Conservation (phyloP, 768 basidiomycete genomes). For the Termitomyces sp. region DNA sequence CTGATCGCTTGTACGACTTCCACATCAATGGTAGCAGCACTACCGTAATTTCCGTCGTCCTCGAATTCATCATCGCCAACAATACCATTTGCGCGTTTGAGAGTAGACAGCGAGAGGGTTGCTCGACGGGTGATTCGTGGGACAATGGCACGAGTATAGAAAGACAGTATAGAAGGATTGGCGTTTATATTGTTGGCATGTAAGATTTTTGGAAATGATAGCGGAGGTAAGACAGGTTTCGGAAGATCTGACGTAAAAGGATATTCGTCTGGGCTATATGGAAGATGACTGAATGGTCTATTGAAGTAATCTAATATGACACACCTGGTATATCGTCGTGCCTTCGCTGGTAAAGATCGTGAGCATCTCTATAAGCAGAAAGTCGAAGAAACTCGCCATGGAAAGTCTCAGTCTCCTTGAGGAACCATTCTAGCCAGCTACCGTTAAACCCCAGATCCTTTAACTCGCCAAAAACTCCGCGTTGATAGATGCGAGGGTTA, state of each 20-base stretch:
- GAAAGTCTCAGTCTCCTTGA: constrained; percentile 92
- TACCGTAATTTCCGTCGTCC: constrained; percentile 98
- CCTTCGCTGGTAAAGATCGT: constrained; percentile 63
- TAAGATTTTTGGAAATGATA: constrained; percentile 74
- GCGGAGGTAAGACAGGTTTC: constrained; percentile 69
- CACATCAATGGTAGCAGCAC: constrained; percentile 90
- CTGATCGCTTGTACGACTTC: constrained; percentile 98
- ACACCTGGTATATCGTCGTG: constrained; percentile 90
- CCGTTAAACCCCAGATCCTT: constrained; percentile 70
- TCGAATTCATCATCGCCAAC: constrained; percentile 67
- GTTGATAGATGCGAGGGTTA: constrained; percentile 85
- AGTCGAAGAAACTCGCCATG: constrained; percentile 65
- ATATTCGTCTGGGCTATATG: constrained; percentile 89
- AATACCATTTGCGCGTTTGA: constrained; percentile 67
- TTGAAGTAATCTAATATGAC: not conserved
- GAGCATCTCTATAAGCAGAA: not conserved
- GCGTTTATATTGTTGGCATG: constrained; percentile 80
- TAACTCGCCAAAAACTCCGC: constrained; percentile 77
- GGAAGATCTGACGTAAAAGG: constrained; percentile 89
- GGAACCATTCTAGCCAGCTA: constrained; percentile 97
- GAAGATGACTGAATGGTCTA: not conserved
- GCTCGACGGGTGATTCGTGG: constrained; percentile 82
- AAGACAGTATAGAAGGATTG: constrained; percentile 81
- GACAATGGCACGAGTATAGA: constrained; percentile 86
- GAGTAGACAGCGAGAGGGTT: constrained; percentile 60